A percentile compares a stretch with the other conserved stretches of the same genome.
Conservation (phyloP, 139 green algal genomes). For the Chlorella sp. region DNA sequence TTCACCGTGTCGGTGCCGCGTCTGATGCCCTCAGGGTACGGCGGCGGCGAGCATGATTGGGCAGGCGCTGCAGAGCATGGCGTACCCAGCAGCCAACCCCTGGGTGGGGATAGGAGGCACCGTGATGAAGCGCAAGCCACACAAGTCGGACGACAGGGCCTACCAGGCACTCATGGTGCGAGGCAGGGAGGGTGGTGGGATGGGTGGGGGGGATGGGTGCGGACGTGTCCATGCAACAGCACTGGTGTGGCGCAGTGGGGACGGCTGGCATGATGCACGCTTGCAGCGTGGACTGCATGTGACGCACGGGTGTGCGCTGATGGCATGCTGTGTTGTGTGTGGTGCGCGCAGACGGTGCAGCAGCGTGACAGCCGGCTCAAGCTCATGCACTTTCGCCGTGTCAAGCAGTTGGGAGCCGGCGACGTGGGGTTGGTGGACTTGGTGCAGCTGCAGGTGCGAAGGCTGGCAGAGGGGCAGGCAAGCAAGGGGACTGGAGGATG, state of each 20-base stretch:
- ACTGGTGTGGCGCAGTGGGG: no score
- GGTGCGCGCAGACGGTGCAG: conserved; percentile 26
- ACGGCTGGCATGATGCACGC: no score
- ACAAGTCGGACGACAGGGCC: conserved; percentile 41
- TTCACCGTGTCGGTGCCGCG: no score
- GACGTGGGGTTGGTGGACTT: conserved; percentile 88
- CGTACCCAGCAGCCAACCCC: conserved; percentile 35
- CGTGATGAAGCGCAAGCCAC: conserved; percentile 41
- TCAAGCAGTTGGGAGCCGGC: conserved; percentile 85
- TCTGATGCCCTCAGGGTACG: no score
- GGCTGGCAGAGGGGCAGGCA: neutral
- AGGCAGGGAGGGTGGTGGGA: no score
- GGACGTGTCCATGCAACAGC: no score
- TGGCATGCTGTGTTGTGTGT: no score
- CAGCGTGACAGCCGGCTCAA: conserved; percentile 54
- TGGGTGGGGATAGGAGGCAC: conserved; percentile 52
- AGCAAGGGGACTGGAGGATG: neutral
- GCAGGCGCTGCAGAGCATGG: conserved; percentile 45
- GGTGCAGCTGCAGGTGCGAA: conserved; percentile 49
- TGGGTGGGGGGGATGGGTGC: no score
- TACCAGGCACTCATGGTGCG: conserved; percentile 50
- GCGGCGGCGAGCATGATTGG: conserved; percentile 40
- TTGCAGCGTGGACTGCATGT: no score
- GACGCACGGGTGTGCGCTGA: no score
- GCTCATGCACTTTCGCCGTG: conserved; percentile 73